phyloP scores from a whole-genome alignment of 2,329 filamentous ascomycete species.

The Hypoxylon sp. region DNA sequence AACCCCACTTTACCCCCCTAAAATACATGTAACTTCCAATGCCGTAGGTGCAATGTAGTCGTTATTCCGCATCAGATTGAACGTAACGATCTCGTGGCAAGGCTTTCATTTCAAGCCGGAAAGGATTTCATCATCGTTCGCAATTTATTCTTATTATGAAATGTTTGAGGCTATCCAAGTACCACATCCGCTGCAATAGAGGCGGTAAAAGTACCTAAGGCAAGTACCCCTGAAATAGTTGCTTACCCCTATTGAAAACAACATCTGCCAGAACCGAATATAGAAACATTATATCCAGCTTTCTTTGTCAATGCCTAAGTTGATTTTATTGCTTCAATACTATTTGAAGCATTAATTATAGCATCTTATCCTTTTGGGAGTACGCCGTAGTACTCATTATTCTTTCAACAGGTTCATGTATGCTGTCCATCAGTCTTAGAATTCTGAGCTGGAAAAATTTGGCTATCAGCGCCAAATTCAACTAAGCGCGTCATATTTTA shows the following conservation, averaged over 20 bases:
- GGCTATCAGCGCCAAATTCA: no score
- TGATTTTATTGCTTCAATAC: neutral
- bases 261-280: neutral
- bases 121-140: neutral
- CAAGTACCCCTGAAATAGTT: neutral
- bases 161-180: neutral
- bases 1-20: neutral
- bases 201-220: neutral
- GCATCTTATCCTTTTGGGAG: no score
- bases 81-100: neutral
- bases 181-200: neutral
- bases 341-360: neutral
- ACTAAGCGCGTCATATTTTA: no score
- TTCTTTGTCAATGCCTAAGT: neutral
- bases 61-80: neutral
- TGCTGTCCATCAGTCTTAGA: no score
- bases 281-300: neutral
- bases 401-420: no score
- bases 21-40: neutral
- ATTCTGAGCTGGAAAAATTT: no score
- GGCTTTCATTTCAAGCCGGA: neutral
- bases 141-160: neutral
- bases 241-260: neutral
- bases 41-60: neutral
- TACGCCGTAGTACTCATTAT: no score